phyloP scores from a whole-genome alignment of 164 flowering plant species.

The Echeveria elegans region DNA sequence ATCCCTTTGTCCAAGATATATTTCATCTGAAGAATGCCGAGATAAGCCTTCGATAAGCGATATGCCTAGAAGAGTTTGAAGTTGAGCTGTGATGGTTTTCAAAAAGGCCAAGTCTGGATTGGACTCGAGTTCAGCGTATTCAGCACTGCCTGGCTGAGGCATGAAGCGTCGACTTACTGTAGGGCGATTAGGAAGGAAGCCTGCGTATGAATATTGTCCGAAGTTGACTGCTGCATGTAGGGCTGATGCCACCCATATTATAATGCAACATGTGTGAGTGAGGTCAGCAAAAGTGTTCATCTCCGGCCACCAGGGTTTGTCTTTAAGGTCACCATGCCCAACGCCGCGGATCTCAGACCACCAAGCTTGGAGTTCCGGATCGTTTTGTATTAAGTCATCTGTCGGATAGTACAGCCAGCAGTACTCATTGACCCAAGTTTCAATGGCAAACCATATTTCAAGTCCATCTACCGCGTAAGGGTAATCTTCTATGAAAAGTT shows the following conservation, averaged over 20 bases:
- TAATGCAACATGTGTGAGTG: conserved; percentile 45
- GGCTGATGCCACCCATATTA: conserved; percentile 85
- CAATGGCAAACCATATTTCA: conserved; percentile 76
- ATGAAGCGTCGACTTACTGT: conserved; percentile 71
- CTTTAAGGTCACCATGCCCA: conserved; percentile 73
- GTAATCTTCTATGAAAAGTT: conserved; percentile 66
- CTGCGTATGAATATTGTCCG: conserved; percentile 85
- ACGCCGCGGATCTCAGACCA: conserved; percentile 62
- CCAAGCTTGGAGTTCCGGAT: conserved; percentile 76
- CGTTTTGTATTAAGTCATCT: conserved; percentile 35
- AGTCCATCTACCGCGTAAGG: conserved; percentile 28
- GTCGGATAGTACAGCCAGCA: conserved; percentile 54
- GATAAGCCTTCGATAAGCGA: conserved; percentile 71
- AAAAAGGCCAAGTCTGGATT: conserved; percentile 53
- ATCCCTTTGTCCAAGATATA: conserved; percentile 72
- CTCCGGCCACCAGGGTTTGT: conserved; percentile 73
- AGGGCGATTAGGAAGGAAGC: conserved; percentile 83
- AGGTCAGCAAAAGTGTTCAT: conserved; percentile 51
- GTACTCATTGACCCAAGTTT: conserved; percentile 65
- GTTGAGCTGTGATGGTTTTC: conserved; percentile 62
- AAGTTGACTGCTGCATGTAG: conserved; percentile 87
- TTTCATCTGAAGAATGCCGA: conserved; percentile 65
- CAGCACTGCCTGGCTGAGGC: conserved; percentile 66
- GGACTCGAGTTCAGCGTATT: conserved; percentile 48
- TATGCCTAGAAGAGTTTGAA: conserved; percentile 68